Evolutionary conservation across 345 rosid genomes (phyloP).

Genomic region (Citrus inodora): DNA sequence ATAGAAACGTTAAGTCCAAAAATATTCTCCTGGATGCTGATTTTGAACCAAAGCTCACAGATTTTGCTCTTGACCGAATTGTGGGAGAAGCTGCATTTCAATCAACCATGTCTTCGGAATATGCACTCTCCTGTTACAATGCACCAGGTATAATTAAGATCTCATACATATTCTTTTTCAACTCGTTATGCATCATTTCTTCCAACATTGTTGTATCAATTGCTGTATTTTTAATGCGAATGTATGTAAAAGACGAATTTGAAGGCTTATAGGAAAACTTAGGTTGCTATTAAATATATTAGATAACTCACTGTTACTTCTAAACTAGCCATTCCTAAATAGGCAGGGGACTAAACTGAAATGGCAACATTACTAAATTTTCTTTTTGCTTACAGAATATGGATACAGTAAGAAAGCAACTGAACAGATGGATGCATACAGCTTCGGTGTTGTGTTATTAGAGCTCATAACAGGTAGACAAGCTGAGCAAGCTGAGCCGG

Average conservation of each 20-base stretch:
- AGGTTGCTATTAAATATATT: too few species aligned
- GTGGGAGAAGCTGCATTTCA: conserved; percentile 80
- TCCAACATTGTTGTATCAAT: neutral
- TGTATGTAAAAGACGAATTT: neutral
- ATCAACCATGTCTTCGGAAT: conserved; percentile 51
- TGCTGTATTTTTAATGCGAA: neutral
- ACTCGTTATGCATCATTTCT: neutral
- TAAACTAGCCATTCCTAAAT: too few species aligned
- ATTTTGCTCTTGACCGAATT: conserved; percentile 70
- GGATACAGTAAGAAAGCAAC: conserved; percentile 75
- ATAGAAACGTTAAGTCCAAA: conserved; percentile 69
- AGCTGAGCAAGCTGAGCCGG: conserved; percentile 46
- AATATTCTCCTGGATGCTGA: conserved; percentile 76
- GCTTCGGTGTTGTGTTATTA: conserved; percentile 79
- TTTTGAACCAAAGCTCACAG: conserved; percentile 73
- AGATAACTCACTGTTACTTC: too few species aligned
- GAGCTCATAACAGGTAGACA: conserved; percentile 79
- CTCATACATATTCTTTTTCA: neutral
- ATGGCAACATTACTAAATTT: too few species aligned
- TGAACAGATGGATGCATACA: conserved; percentile 82
- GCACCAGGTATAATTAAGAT: conserved; percentile 60
- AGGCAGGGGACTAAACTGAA: too few species aligned
- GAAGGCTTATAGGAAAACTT: neutral
- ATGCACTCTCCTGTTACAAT: conserved; percentile 56
- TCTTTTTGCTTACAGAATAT: conserved; percentile 50